Conservation (phyloP, 768 basidiomycete genomes). For the Amanita rimosa region DNA sequence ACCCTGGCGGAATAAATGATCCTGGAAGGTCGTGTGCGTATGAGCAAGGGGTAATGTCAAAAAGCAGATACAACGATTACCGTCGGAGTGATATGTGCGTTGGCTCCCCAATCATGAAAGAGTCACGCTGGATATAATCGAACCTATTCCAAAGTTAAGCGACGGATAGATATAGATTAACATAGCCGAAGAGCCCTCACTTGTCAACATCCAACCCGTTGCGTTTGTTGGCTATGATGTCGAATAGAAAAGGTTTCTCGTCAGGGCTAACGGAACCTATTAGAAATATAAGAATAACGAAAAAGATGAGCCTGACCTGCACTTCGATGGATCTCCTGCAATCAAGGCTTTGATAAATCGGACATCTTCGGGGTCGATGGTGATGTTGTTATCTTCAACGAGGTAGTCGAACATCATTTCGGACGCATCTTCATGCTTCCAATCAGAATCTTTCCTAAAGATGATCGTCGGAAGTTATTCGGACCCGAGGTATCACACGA, state of each 20-base stretch:
- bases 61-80: conserved; percentile 20
- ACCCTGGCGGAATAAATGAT: conserved; percentile 69
- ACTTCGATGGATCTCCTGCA: conserved; percentile 41
- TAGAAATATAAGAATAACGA: not conserved
- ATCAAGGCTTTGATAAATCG: conserved; percentile 72
- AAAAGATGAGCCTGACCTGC: conserved; percentile 32
- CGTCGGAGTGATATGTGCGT: conserved; percentile 36
- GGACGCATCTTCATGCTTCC: conserved; percentile 74
- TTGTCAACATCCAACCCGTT: conserved; percentile 87
- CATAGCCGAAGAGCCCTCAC: conserved; percentile 23
- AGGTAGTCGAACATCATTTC: conserved; percentile 76
- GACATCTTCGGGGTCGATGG: conserved; percentile 36
- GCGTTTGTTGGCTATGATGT: conserved; percentile 73
- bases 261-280: conserved; percentile 17
- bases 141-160: conserved; percentile 33
- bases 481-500: conserved; percentile 6
- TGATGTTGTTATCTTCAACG: conserved; percentile 41
- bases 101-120: conserved; percentile 57
- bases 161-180: not conserved
- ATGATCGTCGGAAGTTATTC: not conserved
- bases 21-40: conserved; percentile 21
- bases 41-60: not conserved
- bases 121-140: conserved; percentile 75
- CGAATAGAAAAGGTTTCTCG: conserved; percentile 69
- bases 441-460: conserved; percentile 35